Evolutionary conservation across 805 yeast genomes (phyloP).

Genomic region (Saturnispora saitoi): DNA sequence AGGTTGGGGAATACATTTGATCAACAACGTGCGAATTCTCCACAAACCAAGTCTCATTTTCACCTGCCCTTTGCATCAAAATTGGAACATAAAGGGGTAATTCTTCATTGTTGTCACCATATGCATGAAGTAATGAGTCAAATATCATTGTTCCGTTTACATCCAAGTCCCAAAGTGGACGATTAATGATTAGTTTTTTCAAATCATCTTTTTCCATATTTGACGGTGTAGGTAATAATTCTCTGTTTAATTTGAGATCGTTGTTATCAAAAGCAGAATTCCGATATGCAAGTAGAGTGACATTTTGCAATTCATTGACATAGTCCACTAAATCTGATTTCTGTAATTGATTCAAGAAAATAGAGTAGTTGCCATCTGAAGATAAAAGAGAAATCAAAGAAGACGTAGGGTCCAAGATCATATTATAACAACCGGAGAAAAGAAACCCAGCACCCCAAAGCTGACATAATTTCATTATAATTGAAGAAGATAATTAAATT

Average conservation of each 20-base stretch:
- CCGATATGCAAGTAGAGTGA: slow-evolving; percentile 73
- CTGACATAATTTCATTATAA: not conserved
- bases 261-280: slow-evolving; percentile 55
- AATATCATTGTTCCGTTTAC: slow-evolving; percentile 24
- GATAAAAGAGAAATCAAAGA: slow-evolving; percentile 66
- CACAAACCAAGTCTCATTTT: slow-evolving; percentile 27
- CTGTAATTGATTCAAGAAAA: slow-evolving; percentile 54
- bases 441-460: slow-evolving; percentile 1
- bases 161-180: slow-evolving; percentile 24
- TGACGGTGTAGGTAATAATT: not conserved
- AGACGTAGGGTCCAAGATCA: slow-evolving; percentile 22
- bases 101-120: slow-evolving; percentile 14
- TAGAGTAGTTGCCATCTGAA: slow-evolving; percentile 56
- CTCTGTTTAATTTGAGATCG: not conserved
- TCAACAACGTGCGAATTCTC: slow-evolving; percentile 41
- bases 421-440: not conserved
- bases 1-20: slow-evolving; percentile 51
- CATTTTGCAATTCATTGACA: slow-evolving; percentile 49
- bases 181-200: slow-evolving; percentile 29
- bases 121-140: slow-evolving; percentile 18
- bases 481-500: not conserved
- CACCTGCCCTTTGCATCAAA: slow-evolving; percentile 21
- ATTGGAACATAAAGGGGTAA: slow-evolving; percentile 25
- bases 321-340: slow-evolving; percentile 51
- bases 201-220: slow-evolving; percentile 13